These are phyloP conservation scores for Gamarada debralockiae DNA, from an alignment of 495 filamentous ascomycete species.

Conservation along the genomic window DNA sequence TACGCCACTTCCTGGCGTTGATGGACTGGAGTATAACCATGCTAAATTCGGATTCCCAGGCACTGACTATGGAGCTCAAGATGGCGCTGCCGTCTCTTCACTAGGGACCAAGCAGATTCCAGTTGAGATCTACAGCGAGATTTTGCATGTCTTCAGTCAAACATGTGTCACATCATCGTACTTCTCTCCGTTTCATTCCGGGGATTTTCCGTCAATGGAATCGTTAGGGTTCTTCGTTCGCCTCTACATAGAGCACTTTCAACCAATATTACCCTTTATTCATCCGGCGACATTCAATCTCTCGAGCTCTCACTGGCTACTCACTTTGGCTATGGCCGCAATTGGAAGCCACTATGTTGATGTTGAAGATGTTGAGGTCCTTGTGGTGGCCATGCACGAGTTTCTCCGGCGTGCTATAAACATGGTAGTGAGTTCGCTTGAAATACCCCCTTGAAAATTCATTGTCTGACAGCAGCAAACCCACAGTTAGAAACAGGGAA, in stretches of 20 bases:
- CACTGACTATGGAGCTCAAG: slow-evolving; percentile 23
- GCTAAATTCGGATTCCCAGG: slow-evolving; percentile 17
- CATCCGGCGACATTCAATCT: slow-evolving; percentile 39
- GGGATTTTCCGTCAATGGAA: slow-evolving; percentile 32
- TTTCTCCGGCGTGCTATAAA: slow-evolving; percentile 38
- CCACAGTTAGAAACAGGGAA: slow-evolving; percentile 28
- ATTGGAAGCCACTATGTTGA: slow-evolving; percentile 40
- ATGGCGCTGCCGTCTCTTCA: slow-evolving; percentile 18
- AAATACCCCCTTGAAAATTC: too few species aligned
- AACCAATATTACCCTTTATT: slow-evolving; percentile 41
- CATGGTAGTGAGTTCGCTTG: slow-evolving; percentile 32
- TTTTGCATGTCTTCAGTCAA: slow-evolving; percentile 31
- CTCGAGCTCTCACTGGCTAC: slow-evolving; percentile 38
- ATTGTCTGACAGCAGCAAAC: too few species aligned
- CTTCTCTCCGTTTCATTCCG: slow-evolving; percentile 34
- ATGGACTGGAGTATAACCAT: not conserved
- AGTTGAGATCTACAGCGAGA: slow-evolving; percentile 30
- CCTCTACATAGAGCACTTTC: slow-evolving; percentile 38
- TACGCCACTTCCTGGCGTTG: slow-evolving; percentile 12
- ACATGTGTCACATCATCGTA: slow-evolving; percentile 35
- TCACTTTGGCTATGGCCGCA: slow-evolving; percentile 39
- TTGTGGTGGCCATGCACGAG: slow-evolving; percentile 37
- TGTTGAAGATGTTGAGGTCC: slow-evolving; percentile 26
- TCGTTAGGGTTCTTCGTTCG: slow-evolving; percentile 31
- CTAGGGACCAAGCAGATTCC: slow-evolving; percentile 26